These are phyloP conservation scores for Paspalum vaginatum DNA, from an alignment of 176 grass and related monocot genomes.

Conservation along the genomic window DNA sequence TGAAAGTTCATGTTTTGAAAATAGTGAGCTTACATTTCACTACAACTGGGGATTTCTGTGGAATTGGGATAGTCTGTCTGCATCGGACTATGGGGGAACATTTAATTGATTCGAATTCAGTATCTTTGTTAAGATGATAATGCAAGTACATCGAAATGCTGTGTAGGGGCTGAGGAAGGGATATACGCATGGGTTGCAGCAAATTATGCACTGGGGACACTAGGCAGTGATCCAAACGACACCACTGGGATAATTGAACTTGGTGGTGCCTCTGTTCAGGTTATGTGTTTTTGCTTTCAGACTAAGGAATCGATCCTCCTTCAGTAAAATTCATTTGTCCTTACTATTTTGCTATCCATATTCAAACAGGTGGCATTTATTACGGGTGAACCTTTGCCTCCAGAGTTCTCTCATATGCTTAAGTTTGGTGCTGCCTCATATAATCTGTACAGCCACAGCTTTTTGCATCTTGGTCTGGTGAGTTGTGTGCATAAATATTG, in stretches of 20 bases:
- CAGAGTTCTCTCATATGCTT: constrained; percentile 64
- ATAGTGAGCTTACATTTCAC: constrained; percentile 18
- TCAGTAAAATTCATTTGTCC: neutral
- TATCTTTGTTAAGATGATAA: constrained; percentile 9
- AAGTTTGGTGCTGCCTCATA: constrained; percentile 69
- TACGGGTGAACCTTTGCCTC: constrained; percentile 58
- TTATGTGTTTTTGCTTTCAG: constrained; percentile 40
- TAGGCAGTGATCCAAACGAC: constrained; percentile 55
- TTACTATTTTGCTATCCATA: constrained; percentile 14
- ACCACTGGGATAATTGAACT: constrained; percentile 92
- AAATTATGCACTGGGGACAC: constrained; percentile 77
- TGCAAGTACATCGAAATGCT: constrained; percentile 35
- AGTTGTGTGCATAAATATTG: constrained; percentile 34
- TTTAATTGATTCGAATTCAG: neutral
- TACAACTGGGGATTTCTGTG: neutral
- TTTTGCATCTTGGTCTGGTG: constrained; percentile 94
- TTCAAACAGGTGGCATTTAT: constrained; percentile 72
- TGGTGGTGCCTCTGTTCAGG: constrained; percentile 89
- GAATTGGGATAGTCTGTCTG: neutral
- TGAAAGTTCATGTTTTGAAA: constrained; percentile 8
- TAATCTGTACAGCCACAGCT: constrained; percentile 86
- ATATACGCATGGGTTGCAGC: constrained; percentile 90
- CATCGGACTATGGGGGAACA: neutral
- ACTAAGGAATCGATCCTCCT: constrained; percentile 1
- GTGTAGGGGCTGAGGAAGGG: constrained; percentile 78